Conservation (phyloP, 345 rosid species). For the Corymbia maculata region DNA sequence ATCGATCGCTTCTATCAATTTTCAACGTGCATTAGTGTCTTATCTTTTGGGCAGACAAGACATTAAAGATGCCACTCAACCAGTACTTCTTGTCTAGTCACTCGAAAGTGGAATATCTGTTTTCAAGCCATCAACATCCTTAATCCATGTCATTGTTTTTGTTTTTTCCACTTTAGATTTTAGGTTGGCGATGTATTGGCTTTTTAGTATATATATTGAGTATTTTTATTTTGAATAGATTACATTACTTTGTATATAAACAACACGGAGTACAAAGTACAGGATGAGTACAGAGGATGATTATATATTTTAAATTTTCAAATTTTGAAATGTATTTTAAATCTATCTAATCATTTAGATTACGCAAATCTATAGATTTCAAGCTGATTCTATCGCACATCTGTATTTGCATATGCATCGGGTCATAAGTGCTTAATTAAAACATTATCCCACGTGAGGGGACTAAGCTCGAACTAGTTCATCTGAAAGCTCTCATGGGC, state of each 20-base stretch:
- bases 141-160: background rate
- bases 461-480: background rate
- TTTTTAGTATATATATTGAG: background rate
- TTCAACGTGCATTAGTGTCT: background rate
- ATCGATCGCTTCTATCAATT: background rate
- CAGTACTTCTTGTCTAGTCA: background rate
- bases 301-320: background rate
- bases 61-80: background rate
- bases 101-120: background rate
- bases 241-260: background rate
- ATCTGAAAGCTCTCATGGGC: background rate
- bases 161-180: background rate
- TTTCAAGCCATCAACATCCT: background rate
- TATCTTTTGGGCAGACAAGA: background rate
- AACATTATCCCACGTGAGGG: accelerated
- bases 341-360: background rate
- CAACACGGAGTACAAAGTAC: background rate
- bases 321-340: background rate
- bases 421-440: background rate
- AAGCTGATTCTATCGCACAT: background rate
- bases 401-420: background rate
- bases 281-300: background rate
- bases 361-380: too few species aligned
- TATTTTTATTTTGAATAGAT: background rate
- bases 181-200: background rate